Evolutionary conservation across 768 basidiomycete genomes (phyloP).

Genomic region (Artomyces pyxidatus): DNA sequence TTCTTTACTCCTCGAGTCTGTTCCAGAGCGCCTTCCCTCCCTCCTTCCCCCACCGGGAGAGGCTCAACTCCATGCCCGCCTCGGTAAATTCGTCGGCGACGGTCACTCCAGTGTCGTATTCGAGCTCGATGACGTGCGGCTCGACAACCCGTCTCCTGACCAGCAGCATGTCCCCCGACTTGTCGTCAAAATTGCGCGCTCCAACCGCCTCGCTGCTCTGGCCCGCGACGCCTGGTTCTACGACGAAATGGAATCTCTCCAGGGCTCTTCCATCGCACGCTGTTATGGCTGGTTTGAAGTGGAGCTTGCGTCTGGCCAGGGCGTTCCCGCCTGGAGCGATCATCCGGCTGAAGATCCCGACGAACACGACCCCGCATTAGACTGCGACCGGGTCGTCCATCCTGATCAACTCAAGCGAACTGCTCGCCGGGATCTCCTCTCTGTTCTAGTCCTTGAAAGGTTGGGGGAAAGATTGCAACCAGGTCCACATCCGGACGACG

Average conservation of each 20-base stretch:
- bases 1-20: too few relatives aligned
- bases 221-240: constrained; percentile 14
- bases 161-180: neutral
- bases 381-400: neutral
- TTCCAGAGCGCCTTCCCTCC: too few relatives aligned
- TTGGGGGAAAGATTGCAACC: too few relatives aligned
- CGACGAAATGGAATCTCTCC: constrained; percentile 12
- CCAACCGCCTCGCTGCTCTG: neutral
- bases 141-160: too few relatives aligned
- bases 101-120: neutral
- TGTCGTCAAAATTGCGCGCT: neutral
- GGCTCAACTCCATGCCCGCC: too few relatives aligned
- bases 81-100: too few relatives aligned
- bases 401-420: too few relatives aligned
- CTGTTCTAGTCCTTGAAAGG: too few relatives aligned
- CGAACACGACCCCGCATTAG: neutral
- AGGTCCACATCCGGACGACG: too few relatives aligned
- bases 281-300: constrained; percentile 10
- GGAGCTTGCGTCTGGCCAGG: neutral
- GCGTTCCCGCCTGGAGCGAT: neutral
- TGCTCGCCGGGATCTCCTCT: too few relatives aligned
- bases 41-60: too few relatives aligned
- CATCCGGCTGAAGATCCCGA: neutral
- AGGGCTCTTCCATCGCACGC: constrained; percentile 7
- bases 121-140: neutral